These are phyloP conservation scores for Neurospora sp. DNA, from an alignment of 2,329 filamentous ascomycete genomes.

Conservation along the genomic window DNA sequence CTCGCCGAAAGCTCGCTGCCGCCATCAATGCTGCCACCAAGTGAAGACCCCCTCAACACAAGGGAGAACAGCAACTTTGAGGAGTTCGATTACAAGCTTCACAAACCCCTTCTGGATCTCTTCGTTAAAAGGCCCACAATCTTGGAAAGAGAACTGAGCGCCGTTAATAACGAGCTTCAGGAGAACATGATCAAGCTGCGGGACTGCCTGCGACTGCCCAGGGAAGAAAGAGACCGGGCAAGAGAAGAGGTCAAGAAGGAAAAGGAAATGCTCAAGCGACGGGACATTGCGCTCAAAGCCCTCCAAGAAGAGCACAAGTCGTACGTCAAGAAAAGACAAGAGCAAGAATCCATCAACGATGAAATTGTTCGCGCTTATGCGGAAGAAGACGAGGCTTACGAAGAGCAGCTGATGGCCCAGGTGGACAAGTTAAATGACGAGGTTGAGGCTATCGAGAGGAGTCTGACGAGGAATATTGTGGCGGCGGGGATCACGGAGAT, in stretches of 20 bases:
- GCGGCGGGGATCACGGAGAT: conserved; percentile 30
- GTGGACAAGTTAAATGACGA: conserved; percentile 38
- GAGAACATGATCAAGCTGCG: conserved; percentile 39
- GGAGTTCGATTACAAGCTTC: conserved; percentile 21
- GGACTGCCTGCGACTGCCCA: conserved; percentile 35
- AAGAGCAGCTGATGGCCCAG: conserved; percentile 33
- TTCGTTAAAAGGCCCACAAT: conserved; percentile 26
- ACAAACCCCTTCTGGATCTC: conserved; percentile 24
- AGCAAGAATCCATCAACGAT: conserved; percentile 36
- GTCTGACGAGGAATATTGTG: conserved; percentile 31
- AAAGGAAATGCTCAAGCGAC: conserved; percentile 13
- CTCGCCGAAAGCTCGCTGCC: neutral
- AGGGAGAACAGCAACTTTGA: conserved; percentile 9
- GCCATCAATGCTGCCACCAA: neutral
- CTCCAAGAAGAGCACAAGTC: conserved; percentile 33
- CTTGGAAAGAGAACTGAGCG: conserved; percentile 25
- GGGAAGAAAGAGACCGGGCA: conserved; percentile 35
- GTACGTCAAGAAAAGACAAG: conserved; percentile 31
- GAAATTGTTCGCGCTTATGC: conserved; percentile 41
- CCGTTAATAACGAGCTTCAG: conserved; percentile 32
- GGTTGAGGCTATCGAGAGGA: conserved; percentile 34
- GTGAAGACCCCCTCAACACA: neutral
- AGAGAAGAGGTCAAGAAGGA: conserved; percentile 39
- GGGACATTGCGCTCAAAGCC: conserved; percentile 11
- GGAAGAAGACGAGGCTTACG: conserved; percentile 40